Conservation (phyloP, 768 basidiomycete genomes). For the Macrolepiota fuliginosa region DNA sequence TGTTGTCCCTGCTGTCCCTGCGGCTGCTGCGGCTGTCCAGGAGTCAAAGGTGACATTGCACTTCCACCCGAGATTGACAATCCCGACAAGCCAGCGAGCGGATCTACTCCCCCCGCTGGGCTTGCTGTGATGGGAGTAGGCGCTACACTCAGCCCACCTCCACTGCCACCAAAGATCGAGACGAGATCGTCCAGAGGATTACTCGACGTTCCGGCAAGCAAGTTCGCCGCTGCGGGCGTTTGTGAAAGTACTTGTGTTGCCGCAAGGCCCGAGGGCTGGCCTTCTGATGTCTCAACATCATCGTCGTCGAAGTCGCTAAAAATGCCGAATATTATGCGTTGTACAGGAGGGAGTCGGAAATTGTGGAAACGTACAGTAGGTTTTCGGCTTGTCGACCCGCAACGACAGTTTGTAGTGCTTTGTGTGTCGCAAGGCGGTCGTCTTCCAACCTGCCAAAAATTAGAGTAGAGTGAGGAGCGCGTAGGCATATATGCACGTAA, state of each 20-base stretch:
- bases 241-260: conserved; percentile 72
- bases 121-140: conserved; percentile 14
- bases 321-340: neutral
- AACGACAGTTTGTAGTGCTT: conserved; percentile 88
- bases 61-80: conserved; percentile 7
- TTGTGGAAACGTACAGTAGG: conserved; percentile 52
- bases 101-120: conserved; percentile 21
- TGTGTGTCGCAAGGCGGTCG: conserved; percentile 71
- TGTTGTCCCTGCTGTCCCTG: conserved; percentile 25
- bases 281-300: conserved; percentile 58
- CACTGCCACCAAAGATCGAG: conserved; percentile 67
- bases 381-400: conserved; percentile 94
- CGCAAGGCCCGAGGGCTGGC: conserved; percentile 72
- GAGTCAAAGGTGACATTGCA: conserved; percentile 14
- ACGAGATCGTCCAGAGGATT: conserved; percentile 94
- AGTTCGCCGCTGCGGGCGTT: conserved; percentile 70
- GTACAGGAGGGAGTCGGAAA: neutral
- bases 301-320: conserved; percentile 67
- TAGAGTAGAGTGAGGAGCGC: neutral
- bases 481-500: conserved; percentile 1
- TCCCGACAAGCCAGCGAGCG: conserved; percentile 16
- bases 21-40: conserved; percentile 29
- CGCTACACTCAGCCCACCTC: conserved; percentile 9
- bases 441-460: conserved; percentile 48
- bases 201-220: conserved; percentile 75